A percentile compares a stretch with the other conserved stretches of the same genome.
Evolutionary conservation across 768 basidiomycete species (phyloP).

Genomic region (Serendipita sp.): DNA sequence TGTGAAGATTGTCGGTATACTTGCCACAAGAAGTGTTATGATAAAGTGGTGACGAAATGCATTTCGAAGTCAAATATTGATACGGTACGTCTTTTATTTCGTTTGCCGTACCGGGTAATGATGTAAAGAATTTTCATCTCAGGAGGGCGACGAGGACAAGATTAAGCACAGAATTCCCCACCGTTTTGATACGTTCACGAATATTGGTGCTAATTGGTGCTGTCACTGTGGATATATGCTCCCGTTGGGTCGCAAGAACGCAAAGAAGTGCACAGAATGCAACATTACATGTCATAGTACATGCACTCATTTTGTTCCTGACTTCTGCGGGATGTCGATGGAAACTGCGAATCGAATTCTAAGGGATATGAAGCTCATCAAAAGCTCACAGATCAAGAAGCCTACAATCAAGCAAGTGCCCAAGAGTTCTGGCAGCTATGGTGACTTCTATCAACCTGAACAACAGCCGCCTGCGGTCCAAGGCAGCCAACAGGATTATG

Average conservation of each 20-base stretch:
- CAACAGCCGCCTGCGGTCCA: not conserved
- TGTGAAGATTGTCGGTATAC: constrained; percentile 99
- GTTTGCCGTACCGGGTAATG: not conserved
- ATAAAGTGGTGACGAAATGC: constrained; percentile 98
- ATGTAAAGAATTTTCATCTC: not conserved
- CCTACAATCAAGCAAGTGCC: constrained; percentile 20
- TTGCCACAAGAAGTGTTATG: constrained; percentile 98
- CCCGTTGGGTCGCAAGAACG: constrained; percentile 91
- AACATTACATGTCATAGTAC: constrained; percentile 93
- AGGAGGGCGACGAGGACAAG: constrained; percentile 97
- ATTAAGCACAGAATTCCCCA: constrained; percentile 99
- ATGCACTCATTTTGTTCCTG: constrained; percentile 95
- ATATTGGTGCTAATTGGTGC: constrained; percentile 97
- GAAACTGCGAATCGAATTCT: constrained; percentile 92
- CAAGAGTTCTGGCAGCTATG: not conserved
- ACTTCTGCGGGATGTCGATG: constrained; percentile 99
- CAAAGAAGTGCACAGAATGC: constrained; percentile 90
- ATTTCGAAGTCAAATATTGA: constrained; percentile 93
- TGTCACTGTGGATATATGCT: constrained; percentile 99
- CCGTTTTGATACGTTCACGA: constrained; percentile 91
- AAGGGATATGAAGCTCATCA: constrained; percentile 62
- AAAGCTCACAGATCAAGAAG: constrained; percentile 24
- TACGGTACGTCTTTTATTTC: constrained; percentile 35
- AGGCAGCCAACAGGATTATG: not conserved
- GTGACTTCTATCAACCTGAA: not conserved